These are phyloP conservation scores for Naganishia sp. DNA, from an alignment of 1,284 basidiomycete genomes.

Conservation along the genomic window DNA sequence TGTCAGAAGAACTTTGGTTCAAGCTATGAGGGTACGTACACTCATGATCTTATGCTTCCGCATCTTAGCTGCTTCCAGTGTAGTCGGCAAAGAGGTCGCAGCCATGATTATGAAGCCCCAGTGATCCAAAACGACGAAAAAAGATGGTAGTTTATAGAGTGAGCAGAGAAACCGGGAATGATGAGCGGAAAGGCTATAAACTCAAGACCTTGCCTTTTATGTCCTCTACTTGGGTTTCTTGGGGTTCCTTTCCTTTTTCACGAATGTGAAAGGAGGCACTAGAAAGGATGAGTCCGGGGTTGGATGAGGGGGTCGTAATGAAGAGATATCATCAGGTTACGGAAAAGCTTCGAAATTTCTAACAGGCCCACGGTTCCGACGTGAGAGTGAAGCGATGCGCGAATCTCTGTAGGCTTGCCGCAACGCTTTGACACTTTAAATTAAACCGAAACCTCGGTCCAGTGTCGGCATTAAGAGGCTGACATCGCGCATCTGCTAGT, in stretches of 20 bases:
- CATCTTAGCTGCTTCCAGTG: constrained; percentile 3
- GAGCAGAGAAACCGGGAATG: background rate
- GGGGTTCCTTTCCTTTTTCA: background rate
- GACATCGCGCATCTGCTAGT: too few species aligned
- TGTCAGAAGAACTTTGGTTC: too few species aligned
- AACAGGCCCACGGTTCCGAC: too few species aligned
- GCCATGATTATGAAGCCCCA: background rate
- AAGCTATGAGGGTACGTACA: background rate
- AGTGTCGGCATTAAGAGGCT: too few species aligned
- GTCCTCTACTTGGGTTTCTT: background rate
- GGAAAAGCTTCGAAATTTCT: too few species aligned
- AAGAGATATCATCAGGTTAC: background rate
- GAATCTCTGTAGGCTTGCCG: too few species aligned
- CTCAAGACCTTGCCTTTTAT: background rate
- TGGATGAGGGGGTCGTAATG: background rate
- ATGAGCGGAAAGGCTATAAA: background rate
- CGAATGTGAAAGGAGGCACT: background rate
- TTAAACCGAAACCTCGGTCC: too few species aligned
- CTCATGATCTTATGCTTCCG: constrained; percentile 14
- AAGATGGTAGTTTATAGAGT: background rate
- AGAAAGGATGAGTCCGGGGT: background rate
- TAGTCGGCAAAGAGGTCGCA: background rate
- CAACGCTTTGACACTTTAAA: too few species aligned
- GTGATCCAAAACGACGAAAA: background rate
- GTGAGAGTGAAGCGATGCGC: too few species aligned